Percentiles rank a stretch among this genome's conserved stretches.
Conservation (phyloP, 2,329 filamentous ascomycete genomes). For the Ceratocystis lukuohia region DNA sequence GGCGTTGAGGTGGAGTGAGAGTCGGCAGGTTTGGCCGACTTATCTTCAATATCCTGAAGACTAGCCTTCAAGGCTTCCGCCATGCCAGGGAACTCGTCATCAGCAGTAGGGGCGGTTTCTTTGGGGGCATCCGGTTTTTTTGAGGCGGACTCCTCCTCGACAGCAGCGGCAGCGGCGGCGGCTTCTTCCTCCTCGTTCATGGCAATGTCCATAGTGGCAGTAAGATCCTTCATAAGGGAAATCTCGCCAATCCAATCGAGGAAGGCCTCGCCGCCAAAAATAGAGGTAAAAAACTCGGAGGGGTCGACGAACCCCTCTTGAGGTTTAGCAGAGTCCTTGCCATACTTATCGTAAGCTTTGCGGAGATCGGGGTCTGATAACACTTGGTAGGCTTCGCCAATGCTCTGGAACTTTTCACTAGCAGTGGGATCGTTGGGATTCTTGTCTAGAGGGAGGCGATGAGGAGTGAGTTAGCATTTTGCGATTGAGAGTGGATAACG, state of each 20-base stretch:
- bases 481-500: background rate
- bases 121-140: constrained; percentile 34
- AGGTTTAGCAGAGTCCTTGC: constrained; percentile 87
- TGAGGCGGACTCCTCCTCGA: constrained; percentile 24
- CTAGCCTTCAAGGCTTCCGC: constrained; percentile 45
- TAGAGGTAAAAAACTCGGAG: constrained; percentile 94
- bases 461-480: constrained; percentile 7
- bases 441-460: constrained; percentile 53
- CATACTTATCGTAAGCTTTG: constrained; percentile 89
- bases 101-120: constrained; percentile 24
- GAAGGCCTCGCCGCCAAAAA: constrained; percentile 94
- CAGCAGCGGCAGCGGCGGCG: constrained; percentile 41
- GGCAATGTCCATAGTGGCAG: constrained; percentile 95
- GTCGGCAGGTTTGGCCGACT: constrained; percentile 18
- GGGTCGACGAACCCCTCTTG: constrained; percentile 90
- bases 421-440: constrained; percentile 93
- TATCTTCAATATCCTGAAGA: constrained; percentile 30
- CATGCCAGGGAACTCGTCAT: constrained; percentile 43
- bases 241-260: constrained; percentile 96
- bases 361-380: constrained; percentile 78
- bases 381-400: constrained; percentile 63
- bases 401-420: constrained; percentile 85
- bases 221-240: constrained; percentile 95
- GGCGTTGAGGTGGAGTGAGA: constrained; percentile 20
- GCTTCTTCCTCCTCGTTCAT: constrained; percentile 68